Percentiles rank a stretch among this genome's conserved stretches.
These are phyloP conservation scores for Mucuna pruriens DNA, from an alignment of 306 rosid species.

Conservation along the genomic window DNA sequence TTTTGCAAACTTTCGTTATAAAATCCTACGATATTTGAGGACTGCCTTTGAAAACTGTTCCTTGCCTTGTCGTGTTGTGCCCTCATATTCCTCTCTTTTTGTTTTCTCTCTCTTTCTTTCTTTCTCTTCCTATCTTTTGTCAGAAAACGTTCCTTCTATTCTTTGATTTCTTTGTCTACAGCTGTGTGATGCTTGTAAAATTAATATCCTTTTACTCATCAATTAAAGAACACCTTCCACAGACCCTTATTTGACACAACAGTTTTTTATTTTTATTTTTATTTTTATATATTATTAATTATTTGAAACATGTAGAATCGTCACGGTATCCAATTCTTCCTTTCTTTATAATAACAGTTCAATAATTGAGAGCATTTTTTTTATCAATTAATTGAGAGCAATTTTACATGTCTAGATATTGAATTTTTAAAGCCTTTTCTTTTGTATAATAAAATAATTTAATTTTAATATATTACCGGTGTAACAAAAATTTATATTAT, in stretches of 20 bases:
- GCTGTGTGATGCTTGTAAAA: not conserved
- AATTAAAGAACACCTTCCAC: not conserved
- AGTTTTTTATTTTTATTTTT: not conserved
- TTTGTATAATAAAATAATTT: not conserved
- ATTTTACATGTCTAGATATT: not conserved
- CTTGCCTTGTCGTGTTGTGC: slow-evolving; percentile 51
- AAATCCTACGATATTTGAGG: slow-evolving; percentile 54
- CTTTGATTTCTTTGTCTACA: slow-evolving; percentile 25
- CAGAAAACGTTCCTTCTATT: not conserved
- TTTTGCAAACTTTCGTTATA: slow-evolving; percentile 33
- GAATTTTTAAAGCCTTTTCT: not conserved
- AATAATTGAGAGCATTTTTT: not conserved
- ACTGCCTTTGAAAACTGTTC: slow-evolving; percentile 50
- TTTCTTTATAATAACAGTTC: not conserved
- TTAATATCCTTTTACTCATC: slow-evolving; percentile 11
- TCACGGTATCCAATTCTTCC: not conserved
- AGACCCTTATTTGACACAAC: not conserved
- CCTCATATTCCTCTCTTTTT: slow-evolving; percentile 18
- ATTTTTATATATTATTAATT: too few species aligned
- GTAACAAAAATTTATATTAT: not conserved
- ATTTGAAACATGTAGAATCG: not conserved
- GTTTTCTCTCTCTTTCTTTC: not conserved
- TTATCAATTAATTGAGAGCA: not conserved
- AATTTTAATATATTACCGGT: not conserved
- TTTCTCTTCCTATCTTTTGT: not conserved